Percentiles rank a stretch among this genome's conserved stretches.
phyloP scores from a whole-genome alignment of 2,329 filamentous ascomycete species.

The Colletotrichum sp. region DNA sequence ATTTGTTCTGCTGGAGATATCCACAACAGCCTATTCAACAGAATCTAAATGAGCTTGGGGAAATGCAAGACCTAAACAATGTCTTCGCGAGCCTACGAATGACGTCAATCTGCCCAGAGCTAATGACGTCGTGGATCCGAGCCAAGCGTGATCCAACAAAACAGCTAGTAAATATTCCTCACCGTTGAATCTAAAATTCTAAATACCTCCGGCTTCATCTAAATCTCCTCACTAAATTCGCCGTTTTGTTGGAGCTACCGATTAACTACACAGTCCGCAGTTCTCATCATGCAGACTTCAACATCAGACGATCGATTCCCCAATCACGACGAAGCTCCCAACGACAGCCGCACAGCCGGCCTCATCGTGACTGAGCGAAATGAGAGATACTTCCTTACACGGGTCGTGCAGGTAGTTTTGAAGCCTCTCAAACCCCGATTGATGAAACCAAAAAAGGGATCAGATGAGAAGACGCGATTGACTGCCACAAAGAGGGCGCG shows the following conservation, averaged over 20 bases:
- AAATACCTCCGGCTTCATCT: accelerated
- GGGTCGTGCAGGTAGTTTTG: not conserved
- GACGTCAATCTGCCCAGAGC: not conserved
- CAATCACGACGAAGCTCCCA: accelerated
- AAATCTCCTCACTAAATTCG: accelerated
- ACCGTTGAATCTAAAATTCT: not conserved
- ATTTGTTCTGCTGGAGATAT: no score
- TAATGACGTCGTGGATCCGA: not conserved
- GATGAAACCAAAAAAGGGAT: not conserved
- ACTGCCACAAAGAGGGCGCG: not conserved
- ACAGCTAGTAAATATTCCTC: not conserved
- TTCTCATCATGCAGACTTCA: not conserved
- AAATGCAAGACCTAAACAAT: no score
- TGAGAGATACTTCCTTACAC: not conserved
- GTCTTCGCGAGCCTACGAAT: no score
- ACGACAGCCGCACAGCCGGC: accelerated
- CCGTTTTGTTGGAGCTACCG: no score
- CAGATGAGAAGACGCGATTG: not conserved
- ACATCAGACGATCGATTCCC: not conserved
- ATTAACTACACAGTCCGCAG: accelerated
- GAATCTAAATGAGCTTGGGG: no score
- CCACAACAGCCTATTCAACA: no score
- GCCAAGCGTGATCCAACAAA: not conserved
- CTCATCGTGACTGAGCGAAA: not conserved
- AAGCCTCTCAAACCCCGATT: not conserved